Conservation (phyloP, 768 basidiomycete genomes). For the Xerocomus potaroensis region DNA sequence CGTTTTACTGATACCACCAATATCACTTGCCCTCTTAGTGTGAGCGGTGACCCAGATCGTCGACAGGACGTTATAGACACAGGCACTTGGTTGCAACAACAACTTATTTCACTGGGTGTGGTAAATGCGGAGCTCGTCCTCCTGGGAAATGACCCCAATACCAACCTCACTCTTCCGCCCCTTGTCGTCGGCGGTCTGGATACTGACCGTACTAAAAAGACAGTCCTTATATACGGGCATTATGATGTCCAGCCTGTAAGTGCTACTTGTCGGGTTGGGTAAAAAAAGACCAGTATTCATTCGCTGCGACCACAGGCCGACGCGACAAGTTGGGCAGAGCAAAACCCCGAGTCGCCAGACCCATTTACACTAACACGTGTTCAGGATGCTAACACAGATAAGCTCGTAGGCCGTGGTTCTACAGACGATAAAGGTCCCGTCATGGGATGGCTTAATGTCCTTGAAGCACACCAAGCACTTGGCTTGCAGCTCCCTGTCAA, state of each 20-base stretch:
- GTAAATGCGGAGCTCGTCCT: neutral
- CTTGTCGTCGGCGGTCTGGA: neutral
- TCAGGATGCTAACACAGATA: constrained; percentile 15
- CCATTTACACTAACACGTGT: neutral
- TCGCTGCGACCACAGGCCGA: neutral
- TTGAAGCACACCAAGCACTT: constrained; percentile 69
- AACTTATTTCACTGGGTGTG: neutral
- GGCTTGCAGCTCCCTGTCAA: constrained; percentile 71
- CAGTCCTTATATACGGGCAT: constrained; percentile 84
- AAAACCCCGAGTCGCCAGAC: neutral
- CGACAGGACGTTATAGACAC: neutral
- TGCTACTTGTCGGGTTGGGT: neutral
- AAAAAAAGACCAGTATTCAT: no score
- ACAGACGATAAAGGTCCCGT: constrained; percentile 92
- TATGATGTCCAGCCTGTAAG: constrained; percentile 87
- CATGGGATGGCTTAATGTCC: constrained; percentile 84
- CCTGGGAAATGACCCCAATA: neutral
- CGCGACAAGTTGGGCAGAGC: neutral
- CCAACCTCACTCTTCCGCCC: neutral
- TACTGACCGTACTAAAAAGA: constrained; percentile 28
- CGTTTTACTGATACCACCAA: neutral
- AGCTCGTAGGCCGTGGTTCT: constrained; percentile 77
- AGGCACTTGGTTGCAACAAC: neutral
- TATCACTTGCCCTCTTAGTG: neutral
- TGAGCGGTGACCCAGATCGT: neutral